A percentile compares a stretch with the other conserved stretches of the same genome.
phyloP scores from a whole-genome alignment of 805 yeast genomes.

The Metschnikowia colocasiae region DNA sequence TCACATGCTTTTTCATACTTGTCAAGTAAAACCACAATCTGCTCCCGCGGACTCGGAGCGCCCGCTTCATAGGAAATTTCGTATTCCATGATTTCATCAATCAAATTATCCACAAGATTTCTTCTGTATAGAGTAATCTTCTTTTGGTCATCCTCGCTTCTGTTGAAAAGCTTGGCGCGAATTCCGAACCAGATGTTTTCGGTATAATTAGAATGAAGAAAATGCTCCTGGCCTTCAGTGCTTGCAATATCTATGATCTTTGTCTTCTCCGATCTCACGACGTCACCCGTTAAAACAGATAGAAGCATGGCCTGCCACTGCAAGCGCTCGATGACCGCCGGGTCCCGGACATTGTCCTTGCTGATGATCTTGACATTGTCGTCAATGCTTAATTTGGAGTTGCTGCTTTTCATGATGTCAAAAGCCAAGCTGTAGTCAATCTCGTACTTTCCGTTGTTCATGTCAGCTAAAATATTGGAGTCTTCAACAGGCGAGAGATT shows the following conservation, averaged over 20 bases:
- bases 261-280: slow-evolving; percentile 84
- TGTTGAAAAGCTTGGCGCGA: slow-evolving; percentile 73
- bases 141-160: slow-evolving; percentile 76
- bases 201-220: slow-evolving; percentile 52
- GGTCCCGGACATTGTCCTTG: slow-evolving; percentile 40
- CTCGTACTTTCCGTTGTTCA: slow-evolving; percentile 44
- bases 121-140: slow-evolving; percentile 66
- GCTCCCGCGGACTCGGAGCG: slow-evolving; percentile 33
- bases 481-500: slow-evolving; percentile 17
- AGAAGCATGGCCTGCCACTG: slow-evolving; percentile 96
- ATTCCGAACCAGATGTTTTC: slow-evolving; percentile 87
- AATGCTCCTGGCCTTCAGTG: slow-evolving; percentile 42
- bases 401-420: slow-evolving; percentile 30
- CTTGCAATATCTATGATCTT: slow-evolving; percentile 54
- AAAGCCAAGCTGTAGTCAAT: slow-evolving; percentile 44
- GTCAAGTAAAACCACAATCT: slow-evolving; percentile 55
- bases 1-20: slow-evolving; percentile 65
- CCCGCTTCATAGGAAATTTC: slow-evolving; percentile 45
- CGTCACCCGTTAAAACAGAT: slow-evolving; percentile 91
- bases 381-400: slow-evolving; percentile 24
- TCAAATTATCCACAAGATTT: slow-evolving; percentile 64
- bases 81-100: slow-evolving; percentile 66
- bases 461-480: slow-evolving; percentile 33
- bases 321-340: slow-evolving; percentile 64
- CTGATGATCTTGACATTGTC: slow-evolving; percentile 35